A percentile compares a stretch with the other conserved stretches of the same genome.
Evolutionary conservation across 805 yeast genomes (phyloP).

Genomic region (Candida sonorensis): DNA sequence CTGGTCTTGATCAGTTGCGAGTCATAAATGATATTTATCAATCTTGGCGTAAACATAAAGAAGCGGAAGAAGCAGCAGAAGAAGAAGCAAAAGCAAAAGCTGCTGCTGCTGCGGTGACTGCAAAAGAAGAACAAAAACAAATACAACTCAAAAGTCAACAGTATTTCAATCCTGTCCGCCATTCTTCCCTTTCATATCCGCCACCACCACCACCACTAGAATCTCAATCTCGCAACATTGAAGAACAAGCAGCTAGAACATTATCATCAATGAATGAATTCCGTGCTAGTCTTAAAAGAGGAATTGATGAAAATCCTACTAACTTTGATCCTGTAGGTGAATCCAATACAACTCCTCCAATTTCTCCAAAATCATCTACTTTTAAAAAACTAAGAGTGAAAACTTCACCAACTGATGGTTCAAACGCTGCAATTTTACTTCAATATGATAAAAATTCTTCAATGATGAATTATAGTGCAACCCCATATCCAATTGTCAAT

Average conservation of each 20-base stretch:
- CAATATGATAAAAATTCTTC: too few relatives aligned
- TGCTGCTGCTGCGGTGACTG: background rate
- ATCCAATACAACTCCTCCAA: too few relatives aligned
- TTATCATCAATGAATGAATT: constrained; percentile 21
- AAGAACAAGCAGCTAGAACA: constrained; percentile 24
- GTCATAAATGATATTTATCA: constrained; percentile 10
- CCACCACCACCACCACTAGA: constrained; percentile 2
- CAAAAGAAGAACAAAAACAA: constrained; percentile 2
- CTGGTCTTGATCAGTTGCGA: constrained; percentile 12
- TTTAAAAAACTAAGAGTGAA: constrained; percentile 14
- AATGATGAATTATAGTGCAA: background rate
- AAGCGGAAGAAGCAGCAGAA: constrained; percentile 7
- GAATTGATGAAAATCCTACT: too few relatives aligned
- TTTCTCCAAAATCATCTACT: constrained; percentile 17
- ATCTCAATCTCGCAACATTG: constrained; percentile 12
- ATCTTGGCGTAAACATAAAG: constrained; percentile 11
- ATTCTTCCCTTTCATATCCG: constrained; percentile 3
- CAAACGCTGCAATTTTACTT: too few relatives aligned
- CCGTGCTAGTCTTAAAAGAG: constrained; percentile 2
- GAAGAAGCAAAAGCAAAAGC: constrained; percentile 1
- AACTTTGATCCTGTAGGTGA: too few relatives aligned
- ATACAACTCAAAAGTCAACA: constrained; percentile 2
- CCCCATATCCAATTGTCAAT: background rate
- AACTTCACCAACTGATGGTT: constrained; percentile 7
- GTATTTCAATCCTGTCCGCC: constrained; percentile 2